Evolutionary conservation across 1,284 basidiomycete genomes (phyloP).

Genomic region (Ustilago lituana): DNA sequence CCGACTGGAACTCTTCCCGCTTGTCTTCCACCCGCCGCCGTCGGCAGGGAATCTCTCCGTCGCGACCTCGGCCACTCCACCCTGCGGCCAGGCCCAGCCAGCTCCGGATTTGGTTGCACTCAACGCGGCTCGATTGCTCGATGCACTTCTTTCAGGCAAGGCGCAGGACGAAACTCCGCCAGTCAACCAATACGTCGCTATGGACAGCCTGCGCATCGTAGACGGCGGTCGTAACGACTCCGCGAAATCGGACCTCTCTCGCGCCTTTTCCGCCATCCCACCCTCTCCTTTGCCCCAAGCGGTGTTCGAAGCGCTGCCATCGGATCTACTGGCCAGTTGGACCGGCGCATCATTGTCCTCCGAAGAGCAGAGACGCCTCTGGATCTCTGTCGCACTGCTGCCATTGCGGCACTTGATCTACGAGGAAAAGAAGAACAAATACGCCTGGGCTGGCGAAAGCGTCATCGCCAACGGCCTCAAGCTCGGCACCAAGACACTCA

Average conservation of each 20-base stretch:
- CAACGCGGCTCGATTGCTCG: conserved; percentile 44
- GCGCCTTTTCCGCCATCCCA: conserved; percentile 30
- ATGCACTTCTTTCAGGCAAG: conserved; percentile 27
- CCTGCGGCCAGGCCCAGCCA: conserved; percentile 2
- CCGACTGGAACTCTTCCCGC: conserved; percentile 53
- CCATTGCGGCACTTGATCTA: conserved; percentile 44
- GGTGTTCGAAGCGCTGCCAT: conserved; percentile 26
- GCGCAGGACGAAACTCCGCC: conserved; percentile 10
- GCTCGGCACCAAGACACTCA: conserved; percentile 56
- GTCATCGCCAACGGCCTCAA: conserved; percentile 61
- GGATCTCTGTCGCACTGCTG: conserved; percentile 47
- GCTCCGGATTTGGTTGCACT: conserved; percentile 24
- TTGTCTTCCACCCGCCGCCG: conserved; percentile 56
- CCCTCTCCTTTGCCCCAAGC: conserved; percentile 18
- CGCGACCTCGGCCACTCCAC: background rate
- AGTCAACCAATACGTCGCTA: conserved; percentile 21
- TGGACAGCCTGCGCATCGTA: conserved; percentile 29
- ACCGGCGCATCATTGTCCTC: conserved; percentile 20
- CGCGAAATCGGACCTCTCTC: conserved; percentile 16
- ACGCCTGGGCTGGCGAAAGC: conserved; percentile 53
- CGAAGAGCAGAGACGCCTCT: conserved; percentile 45
- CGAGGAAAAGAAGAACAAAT: conserved; percentile 57
- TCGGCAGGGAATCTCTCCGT: conserved; percentile 21
- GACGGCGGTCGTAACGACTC: conserved; percentile 7
- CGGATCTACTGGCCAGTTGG: conserved; percentile 32